These are phyloP conservation scores for Fonsecaea nubica DNA, from an alignment of 2,329 filamentous ascomycete species.

Conservation along the genomic window DNA sequence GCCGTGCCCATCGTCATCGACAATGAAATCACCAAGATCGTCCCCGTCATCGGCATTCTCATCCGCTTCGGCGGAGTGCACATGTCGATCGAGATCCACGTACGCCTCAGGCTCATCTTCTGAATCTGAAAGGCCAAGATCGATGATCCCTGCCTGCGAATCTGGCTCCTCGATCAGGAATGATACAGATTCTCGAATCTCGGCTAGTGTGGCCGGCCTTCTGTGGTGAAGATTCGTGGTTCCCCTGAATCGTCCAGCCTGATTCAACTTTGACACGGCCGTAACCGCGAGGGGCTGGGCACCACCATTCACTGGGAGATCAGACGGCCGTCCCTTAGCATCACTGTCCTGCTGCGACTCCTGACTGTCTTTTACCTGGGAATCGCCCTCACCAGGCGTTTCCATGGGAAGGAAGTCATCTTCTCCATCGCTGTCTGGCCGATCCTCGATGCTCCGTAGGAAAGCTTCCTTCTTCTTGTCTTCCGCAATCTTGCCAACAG, in stretches of 20 bases:
- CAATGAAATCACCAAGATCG: slow-evolving; percentile 40
- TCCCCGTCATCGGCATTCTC: slow-evolving; percentile 59
- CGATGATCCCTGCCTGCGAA: slow-evolving; percentile 44
- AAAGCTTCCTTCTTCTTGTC: slow-evolving; percentile 91
- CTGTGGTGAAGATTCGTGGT: slow-evolving; percentile 71
- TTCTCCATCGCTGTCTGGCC: slow-evolving; percentile 72
- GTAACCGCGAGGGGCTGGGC: slow-evolving; percentile 43
- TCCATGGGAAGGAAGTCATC: slow-evolving; percentile 65
- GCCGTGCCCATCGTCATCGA: slow-evolving; percentile 42
- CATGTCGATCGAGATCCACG: slow-evolving; percentile 53
- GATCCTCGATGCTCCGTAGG: slow-evolving; percentile 85
- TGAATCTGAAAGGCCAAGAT: slow-evolving; percentile 60
- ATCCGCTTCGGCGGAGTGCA: slow-evolving; percentile 61
- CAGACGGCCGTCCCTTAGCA: slow-evolving; percentile 46
- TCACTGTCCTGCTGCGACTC: slow-evolving; percentile 45
- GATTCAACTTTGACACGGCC: slow-evolving; percentile 59
- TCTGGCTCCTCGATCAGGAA: slow-evolving; percentile 75
- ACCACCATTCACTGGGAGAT: slow-evolving; percentile 34
- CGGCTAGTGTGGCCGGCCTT: slow-evolving; percentile 76
- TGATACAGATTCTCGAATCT: slow-evolving; percentile 83
- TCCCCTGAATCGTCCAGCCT: slow-evolving; percentile 66
- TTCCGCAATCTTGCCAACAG: slow-evolving; percentile 85
- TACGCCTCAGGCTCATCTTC: slow-evolving; percentile 48
- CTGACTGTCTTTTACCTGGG: slow-evolving; percentile 27
- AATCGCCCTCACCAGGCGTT: slow-evolving; percentile 44